Conservation (phyloP, 441 rosid genomes). For the Adansonia grandidieri region DNA sequence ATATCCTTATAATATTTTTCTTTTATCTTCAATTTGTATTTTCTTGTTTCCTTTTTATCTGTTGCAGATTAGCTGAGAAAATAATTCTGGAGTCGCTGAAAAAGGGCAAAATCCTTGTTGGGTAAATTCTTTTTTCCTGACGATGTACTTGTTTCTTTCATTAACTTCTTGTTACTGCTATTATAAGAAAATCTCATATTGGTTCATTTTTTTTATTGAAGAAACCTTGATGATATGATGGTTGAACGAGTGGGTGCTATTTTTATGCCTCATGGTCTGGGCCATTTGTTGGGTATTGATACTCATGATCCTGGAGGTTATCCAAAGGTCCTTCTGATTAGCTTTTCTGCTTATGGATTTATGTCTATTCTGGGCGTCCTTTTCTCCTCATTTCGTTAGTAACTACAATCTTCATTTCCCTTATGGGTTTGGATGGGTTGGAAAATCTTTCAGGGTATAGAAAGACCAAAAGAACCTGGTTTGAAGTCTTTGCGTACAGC, state of each 20-base stretch:
- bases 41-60: constrained; percentile 18
- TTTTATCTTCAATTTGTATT: neutral
- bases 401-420: constrained; percentile 8
- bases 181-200: constrained; percentile 27
- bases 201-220: constrained; percentile 35
- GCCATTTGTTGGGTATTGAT: constrained; percentile 77
- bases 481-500: constrained; percentile 75
- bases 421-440: constrained; percentile 26
- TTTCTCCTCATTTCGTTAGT: neutral
- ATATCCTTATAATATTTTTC: constrained; percentile 15
- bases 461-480: constrained; percentile 79
- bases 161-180: constrained; percentile 23
- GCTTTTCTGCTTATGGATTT: constrained; percentile 6
- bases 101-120: constrained; percentile 64
- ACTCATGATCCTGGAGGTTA: constrained; percentile 97
- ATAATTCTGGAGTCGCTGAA: constrained; percentile 72
- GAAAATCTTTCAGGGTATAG: constrained; percentile 56
- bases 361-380: neutral
- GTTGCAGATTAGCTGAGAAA: constrained; percentile 85
- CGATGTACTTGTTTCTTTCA: constrained; percentile 16
- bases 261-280: constrained; percentile 84
- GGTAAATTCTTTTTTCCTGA: constrained; percentile 51
- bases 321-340: constrained; percentile 50
- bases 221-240: constrained; percentile 86
- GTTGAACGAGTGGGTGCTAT: constrained; percentile 72